Base-by-base conservation (phyloP, 164 flowering plant genomes). In the Saururus chinensis region DNA sequence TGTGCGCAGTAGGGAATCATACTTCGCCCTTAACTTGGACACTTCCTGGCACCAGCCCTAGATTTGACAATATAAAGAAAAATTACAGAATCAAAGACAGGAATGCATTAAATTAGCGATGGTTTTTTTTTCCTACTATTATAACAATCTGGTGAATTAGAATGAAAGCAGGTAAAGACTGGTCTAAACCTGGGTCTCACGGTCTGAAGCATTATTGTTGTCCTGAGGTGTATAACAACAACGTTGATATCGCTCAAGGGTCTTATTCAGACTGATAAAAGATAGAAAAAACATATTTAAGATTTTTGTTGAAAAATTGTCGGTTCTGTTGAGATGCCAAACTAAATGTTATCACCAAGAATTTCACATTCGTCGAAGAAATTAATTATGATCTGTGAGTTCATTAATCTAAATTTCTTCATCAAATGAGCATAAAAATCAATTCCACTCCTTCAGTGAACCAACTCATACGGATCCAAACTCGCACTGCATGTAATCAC, bases 11-110 rank as follows among this genome's bases (percentile, higher is more conserved):
- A 92, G 84, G 40, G 89, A 74, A 69, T 89, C 93, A 71, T 72
- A 84, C 63, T 86, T 84, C 4, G 82, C 84, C 81, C 86, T 82
- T 58, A 92, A 69, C 74, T 81, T 88, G 23, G 82, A 71, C 1
- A 82, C 78, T 70, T 92, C 98, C 56, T 89, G 87, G 69, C 71
- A 79, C 96, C 96, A 84, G 64, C 75, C 84, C 98, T 92, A 75
- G 61, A 66, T 57, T 26, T 0, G 40, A 16, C 40, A 59, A 52
- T 19, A 37, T 13, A 67, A 25, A 5, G 30, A 63, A n/a, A 8
- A 54, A 12, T 21, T 5, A n/a, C 12, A 4, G 22, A 14, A 55
- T 55, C 30, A 48, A 52, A 24, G 10, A 22, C 17, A 10, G 12
- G 30, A 20, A 9, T 24, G 1, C 22, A 54, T 9, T 1, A 40